Evolutionary conservation across 768 basidiomycete species (phyloP), one percentile per base, ranked within the genome.

Genomic region (Lentinula lateritia): DNA sequence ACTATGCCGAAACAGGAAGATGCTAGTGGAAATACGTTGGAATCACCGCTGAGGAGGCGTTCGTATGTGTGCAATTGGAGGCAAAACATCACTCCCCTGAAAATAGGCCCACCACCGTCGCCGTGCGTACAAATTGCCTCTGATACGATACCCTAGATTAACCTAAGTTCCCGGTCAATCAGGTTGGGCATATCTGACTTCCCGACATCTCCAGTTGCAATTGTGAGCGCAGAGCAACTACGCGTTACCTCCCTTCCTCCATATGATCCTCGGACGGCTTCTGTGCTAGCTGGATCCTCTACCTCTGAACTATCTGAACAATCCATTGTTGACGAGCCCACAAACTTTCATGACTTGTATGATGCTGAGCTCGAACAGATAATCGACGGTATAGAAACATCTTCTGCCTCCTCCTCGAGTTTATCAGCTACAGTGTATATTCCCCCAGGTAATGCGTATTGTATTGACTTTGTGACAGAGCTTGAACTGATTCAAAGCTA

Each of bases 351-450:
- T 28, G 58, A 60, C 48, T 34, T 60, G 36, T 60, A 60, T 20
- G 59, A 60, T 39, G 59, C 50, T 13, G 50, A 60, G 32, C 59
- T 60, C 6, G 59, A 60, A 23, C 50, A 45, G 32, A 60, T 60
- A 50, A 41, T 60, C n/a, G 48, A 60, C 20, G 59, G 52, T 18
- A 18, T 50, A 10, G 50, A 39, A 13, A 36, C 48, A 39, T 60
- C 50, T 32, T 60, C 50, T 28, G 35, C 15, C 8, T 60, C 59
- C 6, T 34, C 39, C 5, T 50, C 48, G 3, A 41, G 50, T 7
- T 6, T 43, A 39, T 60, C 59, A 16, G 59, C 38, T 15, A 41
- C 59, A n/a, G 36, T 60, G 13, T 52, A 60, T 52, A 18, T 60
- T 12, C 59, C 59, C 6, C 50, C 48, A 32, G 50, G 57, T 60